Conservation (phyloP, 192 early-diverging fungal genomes). For the Coemansia sp. region DNA sequence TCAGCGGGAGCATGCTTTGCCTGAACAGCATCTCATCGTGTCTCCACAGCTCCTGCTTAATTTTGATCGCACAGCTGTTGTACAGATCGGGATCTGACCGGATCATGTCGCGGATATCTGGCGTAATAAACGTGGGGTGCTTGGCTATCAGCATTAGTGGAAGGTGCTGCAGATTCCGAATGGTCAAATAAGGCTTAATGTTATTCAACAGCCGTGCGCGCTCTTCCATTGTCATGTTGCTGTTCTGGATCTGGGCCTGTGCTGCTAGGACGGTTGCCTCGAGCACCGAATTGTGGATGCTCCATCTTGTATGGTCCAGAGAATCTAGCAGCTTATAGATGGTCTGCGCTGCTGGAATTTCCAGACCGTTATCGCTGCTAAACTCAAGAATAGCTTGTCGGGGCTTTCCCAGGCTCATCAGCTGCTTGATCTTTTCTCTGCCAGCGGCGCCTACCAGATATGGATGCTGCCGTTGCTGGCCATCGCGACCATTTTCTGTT, state of each 20-base stretch:
- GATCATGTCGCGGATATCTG: slow-evolving; percentile 29
- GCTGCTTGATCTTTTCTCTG: slow-evolving; percentile 36
- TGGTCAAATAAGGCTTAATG: slow-evolving; percentile 24
- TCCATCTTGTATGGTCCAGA: slow-evolving; percentile 26
- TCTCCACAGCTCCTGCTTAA: slow-evolving; percentile 44
- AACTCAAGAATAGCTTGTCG: slow-evolving; percentile 30
- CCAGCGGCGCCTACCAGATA: slow-evolving; percentile 22
- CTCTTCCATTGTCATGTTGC: slow-evolving; percentile 24
- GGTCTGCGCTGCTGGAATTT: slow-evolving; percentile 35
- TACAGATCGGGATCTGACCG: slow-evolving; percentile 20
- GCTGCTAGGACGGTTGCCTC: slow-evolving; percentile 20
- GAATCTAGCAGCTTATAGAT: slow-evolving; percentile 43
- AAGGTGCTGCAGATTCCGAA: slow-evolving; percentile 32
- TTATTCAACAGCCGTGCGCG: slow-evolving; percentile 20
- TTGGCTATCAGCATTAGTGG: slow-evolving; percentile 38
- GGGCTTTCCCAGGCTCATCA: slow-evolving; percentile 40
- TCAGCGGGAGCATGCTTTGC: slow-evolving; percentile 34
- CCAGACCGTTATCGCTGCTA: slow-evolving; percentile 22
- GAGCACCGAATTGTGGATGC: slow-evolving; percentile 31
- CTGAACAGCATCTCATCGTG: slow-evolving; percentile 24
- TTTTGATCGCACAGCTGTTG: slow-evolving; percentile 21
- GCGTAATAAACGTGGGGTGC: slow-evolving; percentile 26
- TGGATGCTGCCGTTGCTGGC: slow-evolving; percentile 9
- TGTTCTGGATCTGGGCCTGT: slow-evolving; percentile 25
- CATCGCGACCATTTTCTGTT: not conserved